Conservation (phyloP, 179 eudicot genomes). For the Patellifolia procumbens region DNA sequence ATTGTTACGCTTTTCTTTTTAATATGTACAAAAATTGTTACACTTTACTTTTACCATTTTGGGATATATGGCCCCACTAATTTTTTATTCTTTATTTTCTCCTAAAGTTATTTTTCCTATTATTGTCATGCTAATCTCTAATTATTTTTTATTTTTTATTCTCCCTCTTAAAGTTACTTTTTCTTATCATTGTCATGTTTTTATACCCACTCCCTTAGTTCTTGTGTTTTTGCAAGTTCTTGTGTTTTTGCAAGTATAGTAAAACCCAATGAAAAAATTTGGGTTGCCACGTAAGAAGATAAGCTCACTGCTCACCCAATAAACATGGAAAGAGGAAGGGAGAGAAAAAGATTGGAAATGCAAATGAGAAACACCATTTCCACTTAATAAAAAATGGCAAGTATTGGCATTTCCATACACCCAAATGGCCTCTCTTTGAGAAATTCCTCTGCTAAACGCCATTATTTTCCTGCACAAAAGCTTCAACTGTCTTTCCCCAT, state of each 20-base stretch:
- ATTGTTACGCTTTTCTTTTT: too few relatives aligned
- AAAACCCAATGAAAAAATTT: neutral
- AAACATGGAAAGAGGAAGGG: neutral
- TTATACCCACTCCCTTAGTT: too few relatives aligned
- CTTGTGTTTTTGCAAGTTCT: too few relatives aligned
- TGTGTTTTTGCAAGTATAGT: neutral
- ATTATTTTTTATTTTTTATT: too few relatives aligned
- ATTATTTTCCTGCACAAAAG: constrained; percentile 11
- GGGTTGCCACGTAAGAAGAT: constrained; percentile 39
- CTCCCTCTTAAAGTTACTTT: too few relatives aligned
- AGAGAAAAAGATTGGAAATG: constrained; percentile 1
- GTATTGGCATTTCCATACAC: constrained; percentile 23
- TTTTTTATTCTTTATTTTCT: too few relatives aligned
- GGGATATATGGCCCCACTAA: too few relatives aligned
- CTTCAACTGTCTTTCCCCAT: constrained; percentile 20
- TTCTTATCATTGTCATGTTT: too few relatives aligned
- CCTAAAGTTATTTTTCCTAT: too few relatives aligned
- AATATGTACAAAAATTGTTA: too few relatives aligned
- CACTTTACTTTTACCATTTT: too few relatives aligned
- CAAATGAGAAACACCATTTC: neutral
- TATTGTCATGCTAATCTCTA: too few relatives aligned
- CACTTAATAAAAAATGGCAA: constrained; percentile 34
- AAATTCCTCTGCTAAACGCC: constrained; percentile 13
- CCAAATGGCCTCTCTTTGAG: constrained; percentile 28
- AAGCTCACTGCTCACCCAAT: constrained; percentile 18